Conservation (phyloP, 164 flowering plant species). For the Berberis thunbergii region DNA sequence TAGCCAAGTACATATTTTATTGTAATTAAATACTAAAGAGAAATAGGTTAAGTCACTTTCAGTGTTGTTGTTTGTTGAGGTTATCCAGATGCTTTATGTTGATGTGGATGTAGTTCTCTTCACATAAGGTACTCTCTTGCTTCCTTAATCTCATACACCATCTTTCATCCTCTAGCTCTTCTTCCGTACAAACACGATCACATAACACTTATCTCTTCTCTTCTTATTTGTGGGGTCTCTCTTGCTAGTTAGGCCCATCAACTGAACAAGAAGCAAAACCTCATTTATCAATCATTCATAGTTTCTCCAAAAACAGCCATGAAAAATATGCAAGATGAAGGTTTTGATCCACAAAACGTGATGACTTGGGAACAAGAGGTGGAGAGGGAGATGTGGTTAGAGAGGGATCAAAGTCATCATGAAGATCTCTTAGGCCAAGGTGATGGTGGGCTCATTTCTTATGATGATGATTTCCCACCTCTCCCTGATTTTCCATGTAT, state of each 20-base stretch:
- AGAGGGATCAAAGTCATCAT: slow-evolving; percentile 1
- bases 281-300: no score
- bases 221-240: slow-evolving; percentile 1
- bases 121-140: slow-evolving; percentile 12
- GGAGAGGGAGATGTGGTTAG: slow-evolving; percentile 29
- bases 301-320: neutral
- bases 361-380: slow-evolving; percentile 8
- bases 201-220: neutral
- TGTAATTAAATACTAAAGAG: slow-evolving; percentile 8
- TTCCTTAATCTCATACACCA: slow-evolving; percentile 41
- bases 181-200: neutral
- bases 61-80: slow-evolving; percentile 2
- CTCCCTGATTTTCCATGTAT: slow-evolving; percentile 84
- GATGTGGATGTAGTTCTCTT: slow-evolving; percentile 3
- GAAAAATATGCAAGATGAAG: neutral
- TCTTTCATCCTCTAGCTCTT: neutral
- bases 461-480: slow-evolving; percentile 45
- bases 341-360: neutral
- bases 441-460: slow-evolving; percentile 30
- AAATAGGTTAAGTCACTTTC: slow-evolving; percentile 23
- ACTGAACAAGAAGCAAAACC: neutral
- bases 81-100: slow-evolving; percentile 44
- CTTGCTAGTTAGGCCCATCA: neutral
- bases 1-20: neutral
- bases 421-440: slow-evolving; percentile 23